These are phyloP conservation scores for Xylariaceae sp. DNA, from an alignment of 2,329 filamentous ascomycete genomes.

Conservation along the genomic window DNA sequence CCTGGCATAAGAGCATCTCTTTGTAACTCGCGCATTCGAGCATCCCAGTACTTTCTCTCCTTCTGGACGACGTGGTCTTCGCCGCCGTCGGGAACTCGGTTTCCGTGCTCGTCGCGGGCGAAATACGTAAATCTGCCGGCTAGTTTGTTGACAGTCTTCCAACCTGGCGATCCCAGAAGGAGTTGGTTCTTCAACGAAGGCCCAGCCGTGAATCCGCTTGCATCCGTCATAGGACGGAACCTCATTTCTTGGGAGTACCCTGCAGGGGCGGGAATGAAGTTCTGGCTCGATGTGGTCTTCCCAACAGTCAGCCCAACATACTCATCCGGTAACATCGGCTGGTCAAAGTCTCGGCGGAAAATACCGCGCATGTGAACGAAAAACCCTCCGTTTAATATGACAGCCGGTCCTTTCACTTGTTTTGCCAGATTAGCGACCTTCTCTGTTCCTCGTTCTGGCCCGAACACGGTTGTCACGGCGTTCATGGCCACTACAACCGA, in stretches of 20 bases:
- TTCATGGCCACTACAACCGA: neutral
- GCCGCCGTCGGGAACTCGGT: neutral
- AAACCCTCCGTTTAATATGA: neutral
- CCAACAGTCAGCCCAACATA: neutral
- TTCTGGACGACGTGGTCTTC: neutral
- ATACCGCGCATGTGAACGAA: neutral
- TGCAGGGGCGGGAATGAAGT: neutral
- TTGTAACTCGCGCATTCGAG: neutral
- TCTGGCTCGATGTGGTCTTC: neutral
- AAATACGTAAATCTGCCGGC: neutral
- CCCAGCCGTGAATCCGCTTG: neutral
- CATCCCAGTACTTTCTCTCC: neutral
- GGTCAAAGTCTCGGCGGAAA: neutral
- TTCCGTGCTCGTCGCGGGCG: neutral
- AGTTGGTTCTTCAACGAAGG: neutral
- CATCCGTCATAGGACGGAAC: neutral
- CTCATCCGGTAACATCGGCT: neutral
- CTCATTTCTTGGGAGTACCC: neutral
- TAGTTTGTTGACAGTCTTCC: neutral
- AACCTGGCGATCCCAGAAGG: neutral
- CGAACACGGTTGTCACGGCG: neutral
- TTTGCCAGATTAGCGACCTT: neutral
- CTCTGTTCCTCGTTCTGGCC: neutral
- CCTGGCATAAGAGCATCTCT: neutral
- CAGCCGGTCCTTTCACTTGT: neutral